Base-by-base conservation (phyloP, 352 stramenopile genomes). In the Phytophthora tubulina region DNA sequence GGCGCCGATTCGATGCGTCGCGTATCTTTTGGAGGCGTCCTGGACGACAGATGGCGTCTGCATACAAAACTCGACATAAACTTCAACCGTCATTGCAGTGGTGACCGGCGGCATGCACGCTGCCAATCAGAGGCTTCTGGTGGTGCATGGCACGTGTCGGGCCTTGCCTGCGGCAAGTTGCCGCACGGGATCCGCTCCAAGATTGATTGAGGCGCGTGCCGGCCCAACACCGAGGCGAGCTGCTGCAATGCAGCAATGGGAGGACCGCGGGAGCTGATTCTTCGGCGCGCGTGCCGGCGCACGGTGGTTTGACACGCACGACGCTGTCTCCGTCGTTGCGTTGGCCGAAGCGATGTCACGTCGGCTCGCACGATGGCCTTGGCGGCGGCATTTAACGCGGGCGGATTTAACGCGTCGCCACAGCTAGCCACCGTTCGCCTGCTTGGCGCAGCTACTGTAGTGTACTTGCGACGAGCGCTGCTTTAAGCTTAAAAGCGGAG, bases 91-190 rank as follows among this genome's bases (percentile, higher is more conserved):
- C 39, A 15, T 46, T 46, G 39, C 39, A 11, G 39, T 46, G 39
- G 39, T 46, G 39, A 46, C 14, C 4, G 9, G 39, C 39, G 14
- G 39, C 39, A 55, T 52, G 62, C 52, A 45, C 21, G 21, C 51
- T 15, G 39, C 62, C 62, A 63, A 70, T 70, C 62, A 70, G 15
- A 69, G 62, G 38, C 62, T 69, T 69, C 62, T 69, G 62, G 62
- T 69, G 63, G 54, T 50, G 63, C 45, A 39, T 14, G 49, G 45
- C 63, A 59, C 63, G 63, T 35, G 63, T 39, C 8, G 14, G 11
- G 38, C n/a, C 38, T 44, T 6, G 38, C 38, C 11, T 8, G 9
- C 13, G 38, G 38, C 38, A 15, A 44, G 38, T 3, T 14, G 38
- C 13, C 9, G 11, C 38, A 44, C 4, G 38, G 38, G 38, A 44